Base-by-base conservation (phyloP, 345 rosid species). In the sweet orange (Citrus sinensis) region DNA sequence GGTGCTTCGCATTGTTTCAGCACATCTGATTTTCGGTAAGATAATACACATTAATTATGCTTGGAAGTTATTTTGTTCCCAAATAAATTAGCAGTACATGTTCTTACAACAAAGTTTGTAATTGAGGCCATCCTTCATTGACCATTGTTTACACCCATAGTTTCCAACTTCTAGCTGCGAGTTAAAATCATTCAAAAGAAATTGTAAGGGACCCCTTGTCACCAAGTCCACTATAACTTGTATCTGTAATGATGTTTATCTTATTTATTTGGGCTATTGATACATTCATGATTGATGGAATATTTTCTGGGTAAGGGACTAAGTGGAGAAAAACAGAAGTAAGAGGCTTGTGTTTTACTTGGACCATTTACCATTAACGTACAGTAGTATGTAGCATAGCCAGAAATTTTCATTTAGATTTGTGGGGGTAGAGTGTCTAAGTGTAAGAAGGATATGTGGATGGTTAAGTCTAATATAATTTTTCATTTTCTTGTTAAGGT, bases 1-100 rank as follows among this genome's bases (percentile, higher is more conserved):
- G 98, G 98, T 79, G 89, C 94, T 70, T 92, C 89, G 69, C 84
- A 61, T 87, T 90, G 95, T 82, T 80, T 92, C 56, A 88, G 78
- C 80, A 87, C 98, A 66, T 80, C 82, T 75, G 75, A 79, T 69
- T 84, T 91, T 81, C 82, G 95, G 98, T 93, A 86, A 80, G 75
- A 46, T 22, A 11, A 65, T 56, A 25, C 58, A 54, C 22, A 16
- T 54, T 14, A 49, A 13, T 51, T 51, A 13, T 51, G 19, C 42
- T 16, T 51, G 56, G 22, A 54, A 54, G 19, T n/a, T 17, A 11
- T 16, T 29, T 75, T 34, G 6, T 29, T 39, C 66, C 9, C 37
- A 7, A 32, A 7, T 42, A 40, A 62, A 64, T 70, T 60, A 1
- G 42, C 14, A 16, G 27, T 49, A 19, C 2, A 16, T 72, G 46